These are phyloP conservation scores for Rheum nobile DNA, from an alignment of 148 eudicot species.

Conservation along the genomic window DNA sequence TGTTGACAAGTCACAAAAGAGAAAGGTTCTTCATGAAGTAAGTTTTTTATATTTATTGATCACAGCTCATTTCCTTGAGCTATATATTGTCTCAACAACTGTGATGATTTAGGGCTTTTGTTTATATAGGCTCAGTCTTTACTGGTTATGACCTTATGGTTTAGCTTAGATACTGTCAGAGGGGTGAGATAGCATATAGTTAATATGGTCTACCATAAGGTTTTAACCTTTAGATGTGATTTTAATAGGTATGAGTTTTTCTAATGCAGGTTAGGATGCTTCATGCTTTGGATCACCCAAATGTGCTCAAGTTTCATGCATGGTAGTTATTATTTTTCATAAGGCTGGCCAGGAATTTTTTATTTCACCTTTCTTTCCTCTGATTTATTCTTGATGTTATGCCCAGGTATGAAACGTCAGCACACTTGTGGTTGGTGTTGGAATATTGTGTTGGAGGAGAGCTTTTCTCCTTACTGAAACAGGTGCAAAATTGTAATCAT, in stretches of 20 bases:
- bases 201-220: background rate
- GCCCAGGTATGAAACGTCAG: constrained; percentile 86
- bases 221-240: background rate
- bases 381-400: background rate
- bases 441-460: constrained; percentile 99
- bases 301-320: constrained; percentile 68
- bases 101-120: background rate
- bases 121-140: background rate
- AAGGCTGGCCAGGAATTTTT: background rate
- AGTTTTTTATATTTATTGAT: constrained; percentile 7
- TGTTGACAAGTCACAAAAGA: constrained; percentile 74
- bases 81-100: background rate
- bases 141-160: background rate
- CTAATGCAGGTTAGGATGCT: constrained; percentile 66
- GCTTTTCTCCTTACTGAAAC: constrained; percentile 66
- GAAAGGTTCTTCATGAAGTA: constrained; percentile 93
- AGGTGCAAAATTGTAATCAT: constrained; percentile 30
- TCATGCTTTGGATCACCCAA: constrained; percentile 64
- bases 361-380: background rate
- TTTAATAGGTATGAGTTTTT: background rate
- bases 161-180: background rate
- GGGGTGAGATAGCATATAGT: background rate
- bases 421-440: constrained; percentile 89
- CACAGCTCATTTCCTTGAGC: background rate
- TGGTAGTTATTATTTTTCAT: constrained; percentile 43